Evolutionary conservation across 179 eudicot genomes (phyloP).

Genomic region (Sideroxylon spinosum): DNA sequence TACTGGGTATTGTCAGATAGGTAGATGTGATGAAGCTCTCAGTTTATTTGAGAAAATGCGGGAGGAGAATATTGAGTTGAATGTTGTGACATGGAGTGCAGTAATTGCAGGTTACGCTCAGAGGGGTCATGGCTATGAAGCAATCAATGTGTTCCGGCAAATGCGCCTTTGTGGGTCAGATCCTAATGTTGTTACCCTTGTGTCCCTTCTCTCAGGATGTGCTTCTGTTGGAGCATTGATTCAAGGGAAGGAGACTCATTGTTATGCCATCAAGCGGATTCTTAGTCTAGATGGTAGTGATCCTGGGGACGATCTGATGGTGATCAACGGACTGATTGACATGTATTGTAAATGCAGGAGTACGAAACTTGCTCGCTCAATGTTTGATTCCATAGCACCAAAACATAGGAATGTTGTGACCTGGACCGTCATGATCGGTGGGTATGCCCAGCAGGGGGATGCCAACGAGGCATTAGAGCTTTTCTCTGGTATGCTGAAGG

Average conservation of each 20-base stretch:
- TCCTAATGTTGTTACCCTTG: constrained; percentile 68
- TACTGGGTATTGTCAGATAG: constrained; percentile 58
- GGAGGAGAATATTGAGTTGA: constrained; percentile 33
- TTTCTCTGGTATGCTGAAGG: constrained; percentile 50
- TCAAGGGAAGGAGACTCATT: constrained; percentile 65
- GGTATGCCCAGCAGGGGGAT: constrained; percentile 72
- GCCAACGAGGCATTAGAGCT: constrained; percentile 60
- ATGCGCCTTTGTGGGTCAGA: constrained; percentile 43
- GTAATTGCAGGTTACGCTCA: constrained; percentile 74
- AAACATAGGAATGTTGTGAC: constrained; percentile 58
- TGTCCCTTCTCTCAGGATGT: constrained; percentile 62
- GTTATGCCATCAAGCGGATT: constrained; percentile 46
- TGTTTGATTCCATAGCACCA: constrained; percentile 41
- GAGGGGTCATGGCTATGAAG: constrained; percentile 61
- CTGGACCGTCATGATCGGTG: constrained; percentile 80
- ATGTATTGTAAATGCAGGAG: constrained; percentile 70
- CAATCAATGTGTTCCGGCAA: constrained; percentile 48
- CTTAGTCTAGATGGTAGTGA: constrained; percentile 25
- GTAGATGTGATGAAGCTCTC: constrained; percentile 55
- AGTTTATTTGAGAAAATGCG: constrained; percentile 43
- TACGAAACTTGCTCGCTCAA: constrained; percentile 34
- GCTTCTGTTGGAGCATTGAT: constrained; percentile 55
- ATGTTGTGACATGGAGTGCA: constrained; percentile 81
- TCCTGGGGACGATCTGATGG: constrained; percentile 47
- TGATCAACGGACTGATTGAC: constrained; percentile 60